Conservation (phyloP, 306 rosid genomes). For the Malus domestica region ASM211411v1 NC_041790.1:9016501-9017000, state of each 20-base stretch:
- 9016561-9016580: constrained; percentile 28
- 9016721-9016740: background rate
- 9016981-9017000: too few relatives aligned
- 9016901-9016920: too few relatives aligned
- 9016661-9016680: background rate
- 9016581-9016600: constrained; percentile 24
- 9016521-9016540: constrained; percentile 32
- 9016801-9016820: too few relatives aligned
- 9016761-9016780: too few relatives aligned
- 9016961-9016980: too few relatives aligned
- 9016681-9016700: background rate
- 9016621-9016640: background rate
- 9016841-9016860: too few relatives aligned
- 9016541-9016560: constrained; percentile 28
- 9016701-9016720: background rate
- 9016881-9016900: too few relatives aligned
- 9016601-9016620: background rate
- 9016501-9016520: constrained; percentile 6
- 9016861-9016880: too few relatives aligned
- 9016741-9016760: accelerated
- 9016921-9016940: too few relatives aligned
- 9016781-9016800: too few relatives aligned
- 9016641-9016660: background rate
- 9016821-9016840: too few relatives aligned
- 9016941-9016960: too few relatives aligned